Conservation (phyloP, 345 rosid genomes). For the Gossypium anomalum region DNA sequence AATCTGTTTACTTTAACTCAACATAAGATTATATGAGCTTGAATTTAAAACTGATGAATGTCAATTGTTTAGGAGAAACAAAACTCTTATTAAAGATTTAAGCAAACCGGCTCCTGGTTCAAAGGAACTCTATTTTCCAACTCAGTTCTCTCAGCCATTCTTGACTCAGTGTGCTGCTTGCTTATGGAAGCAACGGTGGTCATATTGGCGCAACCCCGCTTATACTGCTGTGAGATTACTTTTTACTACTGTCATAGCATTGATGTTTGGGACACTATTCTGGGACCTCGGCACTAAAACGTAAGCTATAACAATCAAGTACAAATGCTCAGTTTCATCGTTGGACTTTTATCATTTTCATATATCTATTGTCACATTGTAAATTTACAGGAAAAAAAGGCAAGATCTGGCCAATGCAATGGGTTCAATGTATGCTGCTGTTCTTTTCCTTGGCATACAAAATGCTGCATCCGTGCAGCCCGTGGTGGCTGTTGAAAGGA, state of each 20-base stretch:
- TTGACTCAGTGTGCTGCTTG: slow-evolving; percentile 56
- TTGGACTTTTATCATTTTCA: neutral
- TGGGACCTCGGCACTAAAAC: slow-evolving; percentile 65
- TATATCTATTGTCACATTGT: neutral
- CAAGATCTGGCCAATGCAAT: slow-evolving; percentile 62
- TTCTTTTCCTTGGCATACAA: slow-evolving; percentile 66
- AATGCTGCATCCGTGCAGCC: slow-evolving; percentile 54
- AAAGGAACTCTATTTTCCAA: slow-evolving; percentile 51
- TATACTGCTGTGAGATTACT: slow-evolving; percentile 67
- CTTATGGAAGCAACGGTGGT: slow-evolving; percentile 70
- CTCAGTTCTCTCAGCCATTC: slow-evolving; percentile 52
- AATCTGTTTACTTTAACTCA: neutral
- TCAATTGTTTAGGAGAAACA: slow-evolving; percentile 53
- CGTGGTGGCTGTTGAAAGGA: slow-evolving; percentile 64
- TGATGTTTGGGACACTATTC: slow-evolving; percentile 66
- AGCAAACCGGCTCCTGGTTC: slow-evolving; percentile 54
- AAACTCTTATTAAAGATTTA: slow-evolving; percentile 47
- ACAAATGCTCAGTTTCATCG: neutral
- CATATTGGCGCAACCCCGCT: slow-evolving; percentile 75
- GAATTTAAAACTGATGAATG: neutral
- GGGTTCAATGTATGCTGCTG: slow-evolving; percentile 79
- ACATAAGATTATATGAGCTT: neutral
- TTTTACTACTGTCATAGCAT: slow-evolving; percentile 48
- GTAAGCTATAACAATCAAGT: slow-evolving; percentile 31
- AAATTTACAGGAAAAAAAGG: slow-evolving; percentile 23